Conservation (phyloP, 441 rosid species). For the Hypseocharis bilobata region DNA sequence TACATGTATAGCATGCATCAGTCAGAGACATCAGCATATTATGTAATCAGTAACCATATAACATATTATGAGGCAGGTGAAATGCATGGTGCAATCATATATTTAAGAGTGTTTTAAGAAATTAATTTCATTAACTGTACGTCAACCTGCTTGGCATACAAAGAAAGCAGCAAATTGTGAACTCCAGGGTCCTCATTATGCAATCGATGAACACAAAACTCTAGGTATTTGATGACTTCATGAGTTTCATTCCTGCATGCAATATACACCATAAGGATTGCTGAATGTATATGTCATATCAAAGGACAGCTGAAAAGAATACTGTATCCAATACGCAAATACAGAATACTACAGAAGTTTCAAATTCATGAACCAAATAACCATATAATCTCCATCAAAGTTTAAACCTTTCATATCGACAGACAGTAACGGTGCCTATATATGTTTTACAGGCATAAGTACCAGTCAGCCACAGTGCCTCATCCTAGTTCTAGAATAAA, state of each 20-base stretch:
- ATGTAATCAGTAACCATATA: background rate
- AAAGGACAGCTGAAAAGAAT: background rate
- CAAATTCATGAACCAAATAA: background rate
- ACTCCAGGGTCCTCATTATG: constrained; percentile 96
- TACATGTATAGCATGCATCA: background rate
- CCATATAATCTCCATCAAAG: background rate
- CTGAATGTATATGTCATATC: background rate
- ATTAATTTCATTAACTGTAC: constrained; percentile 9
- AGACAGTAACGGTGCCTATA: background rate
- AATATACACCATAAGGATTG: background rate
- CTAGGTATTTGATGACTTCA: constrained; percentile 93
- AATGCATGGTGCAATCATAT: background rate
- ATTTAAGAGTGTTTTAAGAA: background rate
- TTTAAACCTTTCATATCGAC: background rate
- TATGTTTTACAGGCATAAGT: background rate
- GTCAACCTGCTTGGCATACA: constrained; percentile 90
- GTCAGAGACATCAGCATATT: background rate
- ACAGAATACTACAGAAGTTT: background rate
- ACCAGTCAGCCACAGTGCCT: background rate
- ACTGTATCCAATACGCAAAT: background rate
- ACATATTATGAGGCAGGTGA: background rate
- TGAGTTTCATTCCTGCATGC: constrained; percentile 91
- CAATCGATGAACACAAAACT: constrained; percentile 80
- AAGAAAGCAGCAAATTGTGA: constrained; percentile 88
- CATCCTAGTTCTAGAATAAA: background rate